phyloP scores from a whole-genome alignment of 129 eudicot genomes.

The Escallonia herrerae region DNA sequence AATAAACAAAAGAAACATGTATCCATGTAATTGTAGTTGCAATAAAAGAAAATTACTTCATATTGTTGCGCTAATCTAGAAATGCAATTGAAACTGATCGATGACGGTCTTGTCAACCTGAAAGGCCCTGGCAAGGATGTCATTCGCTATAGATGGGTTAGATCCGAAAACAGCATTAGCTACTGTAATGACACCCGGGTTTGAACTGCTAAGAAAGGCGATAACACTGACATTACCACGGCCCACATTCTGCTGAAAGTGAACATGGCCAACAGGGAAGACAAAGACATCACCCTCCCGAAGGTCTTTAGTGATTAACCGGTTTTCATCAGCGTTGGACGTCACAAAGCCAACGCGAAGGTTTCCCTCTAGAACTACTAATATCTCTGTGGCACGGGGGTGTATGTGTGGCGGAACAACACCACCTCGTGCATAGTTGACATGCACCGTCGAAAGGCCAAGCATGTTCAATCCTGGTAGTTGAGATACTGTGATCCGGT shows the following conservation, averaged over 20 bases:
- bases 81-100: neutral
- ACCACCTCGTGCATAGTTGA: neutral
- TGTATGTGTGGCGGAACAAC: neutral
- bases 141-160: neutral
- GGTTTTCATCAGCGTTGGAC: neutral
- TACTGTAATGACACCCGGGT: neutral
- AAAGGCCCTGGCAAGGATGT: neutral
- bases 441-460: neutral
- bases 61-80: too few species aligned
- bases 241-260: neutral
- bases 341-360: neutral
- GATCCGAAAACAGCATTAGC: neutral
- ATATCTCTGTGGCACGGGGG: conserved; percentile 2
- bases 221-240: neutral
- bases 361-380: neutral
- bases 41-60: too few species aligned
- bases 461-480: neutral
- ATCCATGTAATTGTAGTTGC: too few species aligned
- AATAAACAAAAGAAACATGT: too few species aligned
- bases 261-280: neutral
- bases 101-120: neutral
- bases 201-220: neutral
- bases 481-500: neutral
- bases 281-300: neutral
- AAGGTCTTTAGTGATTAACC: neutral